phyloP scores from a whole-genome alignment of 1,139 yeast species.

The Taphrina flavorubra region DNA sequence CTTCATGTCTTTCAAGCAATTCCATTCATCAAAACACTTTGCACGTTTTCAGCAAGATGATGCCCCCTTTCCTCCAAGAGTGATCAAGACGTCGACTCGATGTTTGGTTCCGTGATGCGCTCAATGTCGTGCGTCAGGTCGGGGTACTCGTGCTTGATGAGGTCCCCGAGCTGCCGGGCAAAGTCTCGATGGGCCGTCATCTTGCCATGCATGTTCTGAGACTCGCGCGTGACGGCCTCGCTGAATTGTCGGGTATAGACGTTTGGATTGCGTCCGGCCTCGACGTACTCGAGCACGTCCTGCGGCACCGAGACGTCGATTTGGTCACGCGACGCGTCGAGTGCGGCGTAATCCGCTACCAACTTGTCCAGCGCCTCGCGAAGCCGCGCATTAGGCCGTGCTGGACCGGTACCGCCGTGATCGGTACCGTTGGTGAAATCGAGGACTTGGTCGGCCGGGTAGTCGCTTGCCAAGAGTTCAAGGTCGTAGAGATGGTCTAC shows the following conservation, averaged over 20 bases:
- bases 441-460: slow-evolving; percentile 7
- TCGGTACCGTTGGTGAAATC: too few species aligned
- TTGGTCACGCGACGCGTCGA: background rate
- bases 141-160: slow-evolving; percentile 4
- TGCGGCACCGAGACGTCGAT: slow-evolving; percentile 20
- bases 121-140: slow-evolving; percentile 12
- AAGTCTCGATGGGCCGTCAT: slow-evolving; percentile 53
- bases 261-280: slow-evolving; percentile 96
- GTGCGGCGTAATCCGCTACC: slow-evolving; percentile 7
- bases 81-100: background rate
- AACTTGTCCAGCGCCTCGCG: slow-evolving; percentile 1
- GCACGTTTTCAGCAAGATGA: background rate
- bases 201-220: slow-evolving; percentile 86
- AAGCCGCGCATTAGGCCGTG: background rate
- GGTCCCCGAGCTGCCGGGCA: slow-evolving; percentile 49
- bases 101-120: background rate
- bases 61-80: too few species aligned
- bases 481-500: slow-evolving; percentile 17
- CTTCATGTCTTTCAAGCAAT: background rate
- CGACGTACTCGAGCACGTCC: slow-evolving; percentile 54
- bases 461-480: slow-evolving; percentile 12
- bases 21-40: background rate
- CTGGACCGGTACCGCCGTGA: too few species aligned
- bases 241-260: slow-evolving; percentile 95
- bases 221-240: slow-evolving; percentile 85